phyloP scores from a whole-genome alignment of 495 filamentous ascomycete species.

The Xylaria palmicola region DNA sequence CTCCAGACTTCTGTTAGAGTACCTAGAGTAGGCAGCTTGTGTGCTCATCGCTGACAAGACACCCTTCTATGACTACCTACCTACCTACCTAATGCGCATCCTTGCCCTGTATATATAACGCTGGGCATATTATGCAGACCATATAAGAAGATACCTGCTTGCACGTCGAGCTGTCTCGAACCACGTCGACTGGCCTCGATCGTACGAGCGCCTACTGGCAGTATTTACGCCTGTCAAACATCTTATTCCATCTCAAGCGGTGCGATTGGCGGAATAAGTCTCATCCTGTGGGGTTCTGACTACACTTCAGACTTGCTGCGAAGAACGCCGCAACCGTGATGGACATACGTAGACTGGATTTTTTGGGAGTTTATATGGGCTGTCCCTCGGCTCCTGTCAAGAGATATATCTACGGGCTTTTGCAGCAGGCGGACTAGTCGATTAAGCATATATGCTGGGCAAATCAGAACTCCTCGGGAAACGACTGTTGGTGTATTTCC shows the following conservation, averaged over 20 bases:
- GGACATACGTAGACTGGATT: too few relatives aligned
- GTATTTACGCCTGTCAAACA: not conserved
- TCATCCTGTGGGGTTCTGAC: too few relatives aligned
- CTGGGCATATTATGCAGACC: not conserved
- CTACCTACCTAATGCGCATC: not conserved
- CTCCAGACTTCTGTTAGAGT: too few relatives aligned
- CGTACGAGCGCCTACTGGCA: constrained; percentile 5
- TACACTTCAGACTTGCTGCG: too few relatives aligned
- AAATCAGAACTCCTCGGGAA: not conserved
- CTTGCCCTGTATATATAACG: constrained; percentile 1
- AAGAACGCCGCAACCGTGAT: too few relatives aligned
- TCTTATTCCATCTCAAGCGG: not conserved
- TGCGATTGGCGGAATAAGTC: too few relatives aligned
- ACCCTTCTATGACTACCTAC: not conserved
- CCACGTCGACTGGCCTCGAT: too few relatives aligned
- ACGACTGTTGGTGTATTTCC: not conserved
- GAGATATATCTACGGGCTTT: too few relatives aligned
- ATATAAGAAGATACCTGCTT: not conserved
- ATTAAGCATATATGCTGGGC: not conserved
- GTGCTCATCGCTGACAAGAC: not conserved
- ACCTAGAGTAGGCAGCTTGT: too few relatives aligned
- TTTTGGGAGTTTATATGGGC: too few relatives aligned
- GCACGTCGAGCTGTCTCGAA: constrained; percentile 4
- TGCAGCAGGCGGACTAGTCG: not conserved
- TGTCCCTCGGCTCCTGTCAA: too few relatives aligned